phyloP scores from a whole-genome alignment of 768 basidiomycete genomes.

The Exsudoporus frostii region DNA sequence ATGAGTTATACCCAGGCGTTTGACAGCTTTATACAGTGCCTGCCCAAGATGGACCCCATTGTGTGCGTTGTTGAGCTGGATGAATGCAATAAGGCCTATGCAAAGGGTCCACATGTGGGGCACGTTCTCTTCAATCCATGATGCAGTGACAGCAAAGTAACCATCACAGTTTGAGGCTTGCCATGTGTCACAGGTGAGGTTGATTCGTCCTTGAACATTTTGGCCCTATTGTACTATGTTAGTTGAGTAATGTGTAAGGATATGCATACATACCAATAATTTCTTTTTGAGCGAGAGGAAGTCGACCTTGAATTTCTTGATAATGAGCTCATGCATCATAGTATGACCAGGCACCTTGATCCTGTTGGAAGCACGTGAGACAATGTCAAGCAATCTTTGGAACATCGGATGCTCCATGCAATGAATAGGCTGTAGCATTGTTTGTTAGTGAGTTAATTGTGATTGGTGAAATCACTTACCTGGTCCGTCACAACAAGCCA shows the following conservation, averaged over 20 bases:
- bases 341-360: neutral
- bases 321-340: neutral
- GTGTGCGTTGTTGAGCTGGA: slow-evolving; percentile 37
- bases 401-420: neutral
- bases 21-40: slow-evolving; percentile 36
- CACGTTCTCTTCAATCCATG: slow-evolving; percentile 15
- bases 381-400: neutral
- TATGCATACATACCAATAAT: neutral
- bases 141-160: slow-evolving; percentile 36
- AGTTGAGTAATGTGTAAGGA: neutral
- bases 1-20: slow-evolving; percentile 26
- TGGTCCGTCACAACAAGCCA: slow-evolving; percentile 1
- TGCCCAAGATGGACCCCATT: slow-evolving; percentile 21
- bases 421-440: slow-evolving; percentile 1
- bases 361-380: neutral
- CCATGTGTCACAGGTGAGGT: slow-evolving; percentile 40
- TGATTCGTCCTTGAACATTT: slow-evolving; percentile 12
- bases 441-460: neutral
- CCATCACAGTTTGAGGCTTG: slow-evolving; percentile 36
- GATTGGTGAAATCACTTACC: neutral
- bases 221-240: neutral
- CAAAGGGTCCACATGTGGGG: slow-evolving; percentile 28
- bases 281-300: slow-evolving; percentile 1
- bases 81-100: slow-evolving; percentile 35
- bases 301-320: slow-evolving; percentile 6